Base-by-base conservation (phyloP, 2,329 filamentous ascomycete species). In the Fusarium kyushuense region DNA sequence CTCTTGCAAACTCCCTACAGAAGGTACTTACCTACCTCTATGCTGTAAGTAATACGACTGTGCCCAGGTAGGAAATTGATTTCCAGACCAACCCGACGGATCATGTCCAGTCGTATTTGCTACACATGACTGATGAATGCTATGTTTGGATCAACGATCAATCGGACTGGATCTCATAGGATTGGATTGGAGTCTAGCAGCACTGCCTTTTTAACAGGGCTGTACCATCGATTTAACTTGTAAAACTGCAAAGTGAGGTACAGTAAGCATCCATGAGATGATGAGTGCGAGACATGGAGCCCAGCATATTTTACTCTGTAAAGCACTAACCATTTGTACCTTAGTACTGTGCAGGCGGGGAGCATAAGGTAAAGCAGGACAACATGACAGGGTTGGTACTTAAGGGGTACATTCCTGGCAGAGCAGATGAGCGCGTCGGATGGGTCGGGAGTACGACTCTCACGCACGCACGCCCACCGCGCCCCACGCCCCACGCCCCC, bases 401-500 rank as follows among this genome's bases (percentile, higher is more conserved):
- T 64, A 45, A 43, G 52, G 54, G 59, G 63, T 68, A 70, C 67
- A 70, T 69, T 60, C 54, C 58, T 51, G 43, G 29, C 48, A 60
- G 51, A 54, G 48, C 29, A 61, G 33, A 38, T 51, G 54, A 68
- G 67, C 52, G 67, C 53, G 63, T 68, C 71, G 71, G 71, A 73
- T 74, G 67, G 67, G 58, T 64, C 71, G 71, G 71, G 71, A 71
- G 58, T 53, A 62, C 47, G 54, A 57, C 54, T 67, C 60, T 60
- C 71, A 65, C 58, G 58, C 63, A 72, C 65, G 61, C 69, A 62
- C 54, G 70, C 58, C 59, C 59, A 70, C 57, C 45, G 54, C 43
- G 72, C 58, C 70, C 72, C 72, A 73, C 71, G 66, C 68, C 70
- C 65, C 65, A 73, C 71, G 66, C 68, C 70, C 65, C 65, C 57